Base-by-base conservation (phyloP, 139 green algal genomes). In the Spirogloea muscicola region DNA sequence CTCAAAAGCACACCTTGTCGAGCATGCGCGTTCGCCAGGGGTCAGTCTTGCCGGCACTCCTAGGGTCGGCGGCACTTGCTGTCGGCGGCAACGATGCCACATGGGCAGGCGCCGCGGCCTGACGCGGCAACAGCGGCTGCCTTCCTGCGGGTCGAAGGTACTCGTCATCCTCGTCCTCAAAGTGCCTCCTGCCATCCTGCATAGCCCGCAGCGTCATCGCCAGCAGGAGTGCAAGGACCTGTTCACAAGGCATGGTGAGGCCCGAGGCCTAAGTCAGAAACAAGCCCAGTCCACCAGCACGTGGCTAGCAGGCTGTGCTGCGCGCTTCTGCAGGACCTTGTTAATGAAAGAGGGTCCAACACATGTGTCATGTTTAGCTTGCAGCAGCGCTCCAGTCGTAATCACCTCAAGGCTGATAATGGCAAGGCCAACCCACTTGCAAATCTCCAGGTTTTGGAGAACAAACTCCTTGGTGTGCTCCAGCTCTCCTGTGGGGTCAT, bases 401-500 rank as follows among this genome's bases (percentile, higher is more conserved):
- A 36, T 34, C 59, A 68, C 59, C 59, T 68, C 25, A 31, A 68
- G 5, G 7, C 41, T 4, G 59, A 68, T 29, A 6, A 68, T 43
- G 25, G 59, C 59, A 6, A 68, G 5, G 10, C 13, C 59, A 31
- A 29, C 59, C 59, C 59, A 68, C 59, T 42, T 34, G 59, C 59
- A 68, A 36, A 68, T 58, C 42, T 68, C 25, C 3, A 68, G 6
- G 27, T 68, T 68, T 10, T 57, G 33, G 13, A 34, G 10, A 31
- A 68, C 42, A 33, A 68, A 68, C 5, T 68, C 27, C 59, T 58
- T 68, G 43, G 27, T 21, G 33, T 68, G 41, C 59, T 33, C 29
- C 42, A 18, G n/a, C 59, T 68, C 37, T 5, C 59, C 59, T 7
- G 59, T 68, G 29, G 59, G 59, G 59, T 68, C 59, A 34, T 68